Evolutionary conservation across 495 filamentous ascomycete species (phyloP), one percentile per base, ranked within the genome.

Genomic region (Tuber indicum): DNA sequence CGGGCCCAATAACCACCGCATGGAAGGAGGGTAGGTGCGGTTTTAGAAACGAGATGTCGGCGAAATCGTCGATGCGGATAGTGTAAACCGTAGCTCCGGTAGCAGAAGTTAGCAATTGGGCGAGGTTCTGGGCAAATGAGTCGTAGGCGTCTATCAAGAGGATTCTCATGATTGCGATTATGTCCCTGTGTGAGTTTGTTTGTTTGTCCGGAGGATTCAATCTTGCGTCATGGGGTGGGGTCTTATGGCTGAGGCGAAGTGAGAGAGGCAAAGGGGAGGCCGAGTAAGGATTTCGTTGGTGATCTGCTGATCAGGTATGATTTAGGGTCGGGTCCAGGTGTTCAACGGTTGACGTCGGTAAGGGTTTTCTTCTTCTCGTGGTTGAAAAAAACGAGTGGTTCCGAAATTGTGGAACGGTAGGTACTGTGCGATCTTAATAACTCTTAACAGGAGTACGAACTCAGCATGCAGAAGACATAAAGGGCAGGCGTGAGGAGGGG

Each of bases 101-200:
- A 23, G 86, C 86, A 14, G 91, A 89, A 77, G 90, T 86, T 26
- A 98, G 87, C 79, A 96, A 89, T 23, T 91, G 88, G 70, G 94
- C 89, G 76, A 98, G 94, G 86, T 97, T 98, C 85, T 97, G 92
- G 69, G 94, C 91, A 86, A 97, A 98, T 74, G 94, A 97, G 85
- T 98, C 96, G 82, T 97, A 96, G 73, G 94, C 93, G 83, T 99
- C 96, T 69, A 99, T 85, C 84, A 96, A 94, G 70, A 99, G 89
- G 73, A 98, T 90, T 6, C 58, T 66, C 58, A 66, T 66, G 58
- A 16, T 17, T 66, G 14, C 0, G 58, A 36, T 62, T 14, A 62
- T 32, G 52, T 16, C 26, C n/a, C 36, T 36, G 26, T 32, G 58
- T 66, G 17, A 5, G 26, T 17, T 32, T 66, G 58, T 62, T 32